Evolutionary conservation across 2,329 filamentous ascomycete species (phyloP).

Genomic region (Colletotrichum coccodes): DNA sequence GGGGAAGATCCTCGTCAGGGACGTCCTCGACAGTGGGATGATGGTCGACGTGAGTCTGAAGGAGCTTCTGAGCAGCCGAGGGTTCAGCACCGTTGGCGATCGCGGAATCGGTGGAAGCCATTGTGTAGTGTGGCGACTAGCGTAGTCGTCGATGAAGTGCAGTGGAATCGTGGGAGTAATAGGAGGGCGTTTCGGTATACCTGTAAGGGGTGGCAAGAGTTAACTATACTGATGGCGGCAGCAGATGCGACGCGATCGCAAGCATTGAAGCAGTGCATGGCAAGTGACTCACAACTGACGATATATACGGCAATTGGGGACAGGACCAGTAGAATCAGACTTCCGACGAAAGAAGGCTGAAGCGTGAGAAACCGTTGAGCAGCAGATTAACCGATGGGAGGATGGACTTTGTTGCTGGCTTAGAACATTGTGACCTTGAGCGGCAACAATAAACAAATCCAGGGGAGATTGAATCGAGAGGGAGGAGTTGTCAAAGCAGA

Average conservation of each 20-base stretch:
- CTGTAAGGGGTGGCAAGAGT: slow-evolving; percentile 15
- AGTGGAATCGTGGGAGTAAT: slow-evolving; percentile 8
- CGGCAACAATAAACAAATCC: slow-evolving; percentile 42
- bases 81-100: slow-evolving; percentile 51
- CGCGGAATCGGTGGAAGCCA: slow-evolving; percentile 53
- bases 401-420: slow-evolving; percentile 34
- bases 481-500: slow-evolving; percentile 34
- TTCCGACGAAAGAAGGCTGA: slow-evolving; percentile 32
- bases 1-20: slow-evolving; percentile 79
- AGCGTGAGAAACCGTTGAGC: slow-evolving; percentile 31
- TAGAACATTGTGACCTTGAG: slow-evolving; percentile 50
- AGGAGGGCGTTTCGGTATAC: slow-evolving; percentile 24
- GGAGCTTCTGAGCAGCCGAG: slow-evolving; percentile 70
- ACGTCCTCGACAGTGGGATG: slow-evolving; percentile 83
- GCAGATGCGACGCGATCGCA: background rate
- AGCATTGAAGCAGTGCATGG: background rate
- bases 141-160: slow-evolving; percentile 11
- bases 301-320: slow-evolving; percentile 24
- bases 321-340: slow-evolving; percentile 33
- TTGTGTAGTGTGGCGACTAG: slow-evolving; percentile 39
- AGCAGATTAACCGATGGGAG: slow-evolving; percentile 29
- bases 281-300: slow-evolving; percentile 18
- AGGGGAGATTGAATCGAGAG: slow-evolving; percentile 47
- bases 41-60: slow-evolving; percentile 69
- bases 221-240: background rate